Evolutionary conservation across 768 basidiomycete genomes (phyloP), one percentile per base, ranked within the genome.

Genomic region (Rhizopogon vesiculosus): DNA sequence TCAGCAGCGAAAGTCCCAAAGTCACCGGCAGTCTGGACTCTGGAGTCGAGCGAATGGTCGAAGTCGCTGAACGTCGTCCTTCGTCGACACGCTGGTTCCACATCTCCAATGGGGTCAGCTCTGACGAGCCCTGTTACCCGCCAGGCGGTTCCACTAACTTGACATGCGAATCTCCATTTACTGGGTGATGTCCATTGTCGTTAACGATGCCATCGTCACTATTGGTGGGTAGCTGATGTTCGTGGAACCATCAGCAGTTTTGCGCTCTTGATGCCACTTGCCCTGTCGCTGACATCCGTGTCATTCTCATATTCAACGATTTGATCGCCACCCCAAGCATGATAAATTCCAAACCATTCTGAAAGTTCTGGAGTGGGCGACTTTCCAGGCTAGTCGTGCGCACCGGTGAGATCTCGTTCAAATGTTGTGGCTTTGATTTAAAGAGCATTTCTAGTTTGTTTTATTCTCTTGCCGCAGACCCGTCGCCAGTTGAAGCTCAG

Each of bases 21-120:
- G 65, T 99, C 96, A 56, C 90, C 85, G 1, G 89, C 87, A 0
- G 93, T 94, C 67, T 25, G 25, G 25, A 25, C 25, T 25, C 25
- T 97, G 94, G 38, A 98, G 74, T 52, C 87, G 84, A 28, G 96
- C 84, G 69, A 98, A 98, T 2, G 93, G 91, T 60, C 95, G 89
- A 53, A 95, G 78, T 25, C 94, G 85, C 62, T 92, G 85, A 22
- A 93, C 71, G 54, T 52, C 84, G 72, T 42, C 96, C 81, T 71
- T 89, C 91, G 58, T 91, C 89, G 9, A 98, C 79, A 48, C 91
- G 85, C 56, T 93, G 91, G 60, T 82, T 84, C 73, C 98, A 99
- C 76, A 93, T 91, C 69, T 97, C 91, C 55, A 98, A 72, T 53
- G 98, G 69, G 0, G 89, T 85, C 42, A 6, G 16, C 5, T 60